Conservation (phyloP, 495 filamentous ascomycete genomes). For the Penicillium steckii region DNA sequence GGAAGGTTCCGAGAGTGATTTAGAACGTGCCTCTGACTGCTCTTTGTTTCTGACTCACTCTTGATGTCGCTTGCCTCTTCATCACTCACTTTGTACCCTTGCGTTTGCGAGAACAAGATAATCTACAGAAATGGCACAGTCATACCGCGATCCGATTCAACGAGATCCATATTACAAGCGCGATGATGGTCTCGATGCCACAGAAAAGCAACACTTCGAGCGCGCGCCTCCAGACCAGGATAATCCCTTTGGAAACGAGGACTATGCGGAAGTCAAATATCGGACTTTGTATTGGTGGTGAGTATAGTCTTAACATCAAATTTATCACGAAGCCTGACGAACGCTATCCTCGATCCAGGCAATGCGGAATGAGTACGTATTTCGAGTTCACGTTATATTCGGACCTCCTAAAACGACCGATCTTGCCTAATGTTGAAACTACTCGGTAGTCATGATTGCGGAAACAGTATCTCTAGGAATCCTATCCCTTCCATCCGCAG, state of each 20-base stretch:
- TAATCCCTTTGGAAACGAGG: conserved; percentile 28
- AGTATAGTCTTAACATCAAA: background rate
- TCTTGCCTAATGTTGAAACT: background rate
- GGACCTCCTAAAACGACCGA: no score
- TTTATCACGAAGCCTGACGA: conserved; percentile 3
- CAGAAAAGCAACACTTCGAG: background rate
- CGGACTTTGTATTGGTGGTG: conserved; percentile 37
- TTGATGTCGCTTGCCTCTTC: background rate
- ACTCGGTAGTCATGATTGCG: conserved; percentile 53
- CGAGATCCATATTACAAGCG: background rate
- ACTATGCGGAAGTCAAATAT: conserved; percentile 28
- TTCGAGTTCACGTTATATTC: no score
- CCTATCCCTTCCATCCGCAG: conserved; percentile 56
- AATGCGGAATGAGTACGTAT: conserved; percentile 26
- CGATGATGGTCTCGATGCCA: background rate
- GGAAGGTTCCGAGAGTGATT: background rate
- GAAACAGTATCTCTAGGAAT: conserved; percentile 64
- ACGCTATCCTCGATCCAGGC: conserved; percentile 8
- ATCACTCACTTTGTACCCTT: background rate
- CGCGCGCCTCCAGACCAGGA: conserved; percentile 3
- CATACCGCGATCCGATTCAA: background rate
- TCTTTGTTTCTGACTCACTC: background rate
- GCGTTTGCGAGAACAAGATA: no score
- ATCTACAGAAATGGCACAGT: background rate
- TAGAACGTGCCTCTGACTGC: background rate